A percentile compares a stretch with the other conserved stretches of the same genome.
phyloP scores from a whole-genome alignment of 495 filamentous ascomycete genomes.

The Schizothecium vesticola region DNA sequence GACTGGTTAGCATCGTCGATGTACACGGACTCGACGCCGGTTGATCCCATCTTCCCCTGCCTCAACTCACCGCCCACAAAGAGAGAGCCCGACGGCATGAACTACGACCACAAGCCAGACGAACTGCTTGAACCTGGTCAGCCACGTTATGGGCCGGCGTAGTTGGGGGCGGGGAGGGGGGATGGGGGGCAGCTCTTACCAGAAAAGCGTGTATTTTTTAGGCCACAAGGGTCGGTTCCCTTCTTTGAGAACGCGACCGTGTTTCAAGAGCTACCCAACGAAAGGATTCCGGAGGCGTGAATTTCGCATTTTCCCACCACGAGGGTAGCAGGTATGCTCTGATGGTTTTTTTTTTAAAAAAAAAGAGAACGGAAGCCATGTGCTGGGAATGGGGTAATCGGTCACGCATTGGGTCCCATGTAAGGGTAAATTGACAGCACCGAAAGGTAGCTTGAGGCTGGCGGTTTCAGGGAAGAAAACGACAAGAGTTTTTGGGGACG shows the following conservation, averaged over 20 bases:
- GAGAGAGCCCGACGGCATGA: slow-evolving; percentile 18
- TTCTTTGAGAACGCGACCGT: too few species aligned
- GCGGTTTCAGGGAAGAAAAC: too few species aligned
- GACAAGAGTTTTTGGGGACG: too few species aligned
- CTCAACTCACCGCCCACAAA: slow-evolving; percentile 18
- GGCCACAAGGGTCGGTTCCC: too few species aligned
- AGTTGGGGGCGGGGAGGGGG: neutral
- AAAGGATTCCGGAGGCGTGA: too few species aligned
- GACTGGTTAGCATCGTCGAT: slow-evolving; percentile 8
- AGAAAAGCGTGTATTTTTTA: neutral
- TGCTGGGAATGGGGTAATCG: neutral
- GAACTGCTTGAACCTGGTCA: slow-evolving; percentile 19
- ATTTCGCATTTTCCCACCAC: too few species aligned
- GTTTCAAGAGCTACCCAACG: too few species aligned
- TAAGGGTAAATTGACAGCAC: neutral
- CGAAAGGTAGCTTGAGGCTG: neutral
- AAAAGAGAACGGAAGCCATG: neutral
- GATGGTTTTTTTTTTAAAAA: too few species aligned
- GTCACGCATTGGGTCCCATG: neutral
- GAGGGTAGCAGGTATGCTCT: neutral
- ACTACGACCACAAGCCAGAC: slow-evolving; percentile 31
- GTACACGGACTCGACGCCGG: slow-evolving; percentile 15
- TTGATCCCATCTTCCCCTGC: slow-evolving; percentile 13
- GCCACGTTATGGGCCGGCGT: neutral
- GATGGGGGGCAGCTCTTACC: neutral